These are phyloP conservation scores for Andalucia godoyi DNA, from an alignment of 78 protist genomes.

Conservation along the genomic window DNA sequence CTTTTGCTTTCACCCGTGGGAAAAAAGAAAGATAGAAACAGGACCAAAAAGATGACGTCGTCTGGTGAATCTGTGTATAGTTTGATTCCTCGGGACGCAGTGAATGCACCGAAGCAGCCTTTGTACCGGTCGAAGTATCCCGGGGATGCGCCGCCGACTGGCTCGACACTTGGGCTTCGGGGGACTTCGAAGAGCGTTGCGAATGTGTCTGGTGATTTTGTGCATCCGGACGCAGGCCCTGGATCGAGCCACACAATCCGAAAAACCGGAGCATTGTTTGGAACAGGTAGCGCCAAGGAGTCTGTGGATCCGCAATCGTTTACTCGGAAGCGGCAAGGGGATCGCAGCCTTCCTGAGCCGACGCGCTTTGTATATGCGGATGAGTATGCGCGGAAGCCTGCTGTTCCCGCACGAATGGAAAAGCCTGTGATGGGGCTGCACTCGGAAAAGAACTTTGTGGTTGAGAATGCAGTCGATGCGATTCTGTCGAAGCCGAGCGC, in stretches of 20 bases:
- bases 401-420: slow-evolving; percentile 5
- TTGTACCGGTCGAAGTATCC: background rate
- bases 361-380: background rate
- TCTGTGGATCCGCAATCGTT: no score
- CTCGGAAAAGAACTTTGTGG: slow-evolving; percentile 20
- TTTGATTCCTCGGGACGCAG: slow-evolving; percentile 16
- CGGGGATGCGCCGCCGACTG: background rate
- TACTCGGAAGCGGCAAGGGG: background rate
- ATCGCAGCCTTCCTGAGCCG: background rate
- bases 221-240: background rate
- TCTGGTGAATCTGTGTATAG: slow-evolving; percentile 19
- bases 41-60: background rate
- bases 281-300: no score
- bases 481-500: slow-evolving; percentile 1
- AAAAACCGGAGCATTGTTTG: background rate
- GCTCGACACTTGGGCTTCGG: background rate
- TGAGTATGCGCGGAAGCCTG: slow-evolving; percentile 1
- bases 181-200: background rate
- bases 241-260: background rate
- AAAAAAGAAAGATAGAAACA: background rate
- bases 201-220: background rate
- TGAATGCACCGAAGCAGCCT: background rate
- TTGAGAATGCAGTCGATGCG: slow-evolving; percentile 26
- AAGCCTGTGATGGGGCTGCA: slow-evolving; percentile 5
- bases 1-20: no score